Conservation (phyloP, 2,329 filamentous ascomycete species). For the Gnomoniopsis sp. region DNA sequence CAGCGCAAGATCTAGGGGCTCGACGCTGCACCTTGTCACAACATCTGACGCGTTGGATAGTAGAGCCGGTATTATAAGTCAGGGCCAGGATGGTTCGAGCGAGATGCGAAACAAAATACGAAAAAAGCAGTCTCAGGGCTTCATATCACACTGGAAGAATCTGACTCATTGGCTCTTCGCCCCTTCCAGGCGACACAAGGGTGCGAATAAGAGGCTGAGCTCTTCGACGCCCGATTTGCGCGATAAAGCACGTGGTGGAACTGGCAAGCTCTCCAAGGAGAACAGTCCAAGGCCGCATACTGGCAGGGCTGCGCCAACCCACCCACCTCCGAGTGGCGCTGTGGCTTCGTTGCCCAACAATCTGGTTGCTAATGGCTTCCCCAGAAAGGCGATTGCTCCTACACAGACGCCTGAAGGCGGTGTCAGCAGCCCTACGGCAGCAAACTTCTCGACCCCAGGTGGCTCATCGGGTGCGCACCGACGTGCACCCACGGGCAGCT, state of each 20-base stretch:
- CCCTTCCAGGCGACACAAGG: conserved; percentile 49
- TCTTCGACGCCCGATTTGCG: conserved; percentile 59
- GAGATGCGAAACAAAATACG: conserved; percentile 44
- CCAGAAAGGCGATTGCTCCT: conserved; percentile 12
- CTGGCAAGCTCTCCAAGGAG: conserved; percentile 45
- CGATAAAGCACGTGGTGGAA: conserved; percentile 42
- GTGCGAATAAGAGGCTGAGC: conserved; percentile 48
- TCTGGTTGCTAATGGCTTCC: conserved; percentile 49
- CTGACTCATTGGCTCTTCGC: conserved; percentile 63
- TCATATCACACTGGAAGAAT: conserved; percentile 60
- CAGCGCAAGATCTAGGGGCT: conserved; percentile 71
- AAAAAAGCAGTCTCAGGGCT: conserved; percentile 56
- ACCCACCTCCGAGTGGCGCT: conserved; percentile 33
- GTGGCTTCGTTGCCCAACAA: conserved; percentile 46
- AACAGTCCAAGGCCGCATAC: conserved; percentile 58
- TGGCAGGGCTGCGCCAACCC: conserved; percentile 49
- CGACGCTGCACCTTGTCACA: conserved; percentile 82
- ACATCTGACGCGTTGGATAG: conserved; percentile 49
- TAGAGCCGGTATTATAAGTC: conserved; percentile 23
- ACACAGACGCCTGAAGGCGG: conserved; percentile 16
- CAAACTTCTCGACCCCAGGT: conserved; percentile 24
- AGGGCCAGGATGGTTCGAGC: conserved; percentile 20
- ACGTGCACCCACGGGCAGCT: conserved; percentile 33
- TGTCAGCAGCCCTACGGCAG: conserved; percentile 29
- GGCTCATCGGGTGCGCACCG: conserved; percentile 17